Conservation (phyloP, 352 stramenopile species). For the Phytophthora lateralis region DNA sequence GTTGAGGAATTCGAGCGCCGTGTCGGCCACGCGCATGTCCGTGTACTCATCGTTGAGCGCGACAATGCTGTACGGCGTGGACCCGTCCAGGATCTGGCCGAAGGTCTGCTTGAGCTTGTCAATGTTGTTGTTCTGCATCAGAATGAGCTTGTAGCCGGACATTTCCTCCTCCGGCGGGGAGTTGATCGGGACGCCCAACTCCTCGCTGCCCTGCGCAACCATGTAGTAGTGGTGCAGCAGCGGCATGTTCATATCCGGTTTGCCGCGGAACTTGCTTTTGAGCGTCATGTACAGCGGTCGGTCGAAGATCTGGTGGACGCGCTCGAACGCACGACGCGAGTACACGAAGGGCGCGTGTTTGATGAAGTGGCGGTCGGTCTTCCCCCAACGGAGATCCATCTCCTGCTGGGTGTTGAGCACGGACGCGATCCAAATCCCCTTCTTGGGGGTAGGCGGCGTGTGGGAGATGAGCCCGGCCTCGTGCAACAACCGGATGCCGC, state of each 20-base stretch:
- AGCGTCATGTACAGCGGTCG: constrained; percentile 82
- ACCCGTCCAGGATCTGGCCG: constrained; percentile 62
- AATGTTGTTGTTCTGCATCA: constrained; percentile 87
- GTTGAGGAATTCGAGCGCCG: constrained; percentile 68
- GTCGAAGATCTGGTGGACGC: constrained; percentile 88
- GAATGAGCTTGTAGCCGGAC: constrained; percentile 82
- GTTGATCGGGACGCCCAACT: constrained; percentile 82
- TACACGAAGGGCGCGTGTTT: constrained; percentile 91
- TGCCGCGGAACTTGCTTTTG: constrained; percentile 85
- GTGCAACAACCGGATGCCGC: constrained; percentile 81
- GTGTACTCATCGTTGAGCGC: constrained; percentile 90
- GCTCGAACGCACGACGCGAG: constrained; percentile 83
- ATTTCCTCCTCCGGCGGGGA: constrained; percentile 77
- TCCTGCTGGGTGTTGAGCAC: constrained; percentile 90
- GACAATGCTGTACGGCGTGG: constrained; percentile 76
- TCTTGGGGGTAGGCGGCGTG: constrained; percentile 71
- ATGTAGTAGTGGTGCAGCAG: constrained; percentile 90
- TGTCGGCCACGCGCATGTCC: constrained; percentile 79
- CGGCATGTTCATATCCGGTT: constrained; percentile 90
- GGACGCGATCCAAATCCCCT: constrained; percentile 88
- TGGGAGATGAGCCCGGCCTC: constrained; percentile 82
- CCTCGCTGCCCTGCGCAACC: constrained; percentile 76
- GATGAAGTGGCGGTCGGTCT: constrained; percentile 84
- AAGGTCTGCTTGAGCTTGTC: constrained; percentile 76
- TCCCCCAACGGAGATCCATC: constrained; percentile 85